Evolutionary conservation across 164 flowering plant species (phyloP).

Genomic region (Kalanchoe fedtschenkoi): DNA sequence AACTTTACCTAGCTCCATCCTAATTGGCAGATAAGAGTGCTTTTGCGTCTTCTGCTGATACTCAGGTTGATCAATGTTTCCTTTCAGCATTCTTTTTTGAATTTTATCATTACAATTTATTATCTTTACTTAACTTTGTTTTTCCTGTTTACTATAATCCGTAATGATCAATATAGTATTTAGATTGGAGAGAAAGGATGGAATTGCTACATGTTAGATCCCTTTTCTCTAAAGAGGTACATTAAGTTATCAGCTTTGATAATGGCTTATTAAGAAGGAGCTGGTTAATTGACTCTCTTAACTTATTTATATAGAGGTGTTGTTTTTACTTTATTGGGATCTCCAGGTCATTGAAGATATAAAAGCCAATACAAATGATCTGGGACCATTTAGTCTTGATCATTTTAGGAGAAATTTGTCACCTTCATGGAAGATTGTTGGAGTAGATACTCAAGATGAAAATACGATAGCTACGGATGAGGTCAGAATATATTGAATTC

Average conservation of each 20-base stretch:
- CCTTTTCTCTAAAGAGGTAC: conserved; percentile 73
- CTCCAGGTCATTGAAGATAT: conserved; percentile 63
- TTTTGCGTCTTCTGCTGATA: conserved; percentile 15
- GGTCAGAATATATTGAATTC: conserved; percentile 23
- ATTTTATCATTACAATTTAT: not conserved
- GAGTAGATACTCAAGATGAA: conserved; percentile 26
- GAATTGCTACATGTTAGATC: conserved; percentile 54
- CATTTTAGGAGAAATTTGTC: conserved; percentile 42
- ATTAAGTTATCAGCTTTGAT: not conserved
- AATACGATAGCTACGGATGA: conserved; percentile 21
- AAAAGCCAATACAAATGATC: conserved; percentile 44
- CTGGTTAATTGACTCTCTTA: not conserved
- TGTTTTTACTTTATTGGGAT: not conserved
- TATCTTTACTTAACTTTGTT: not conserved
- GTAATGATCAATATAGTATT: conserved; percentile 31
- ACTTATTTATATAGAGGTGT: not conserved
- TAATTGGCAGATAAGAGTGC: conserved; percentile 30
- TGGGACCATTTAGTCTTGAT: conserved; percentile 79
- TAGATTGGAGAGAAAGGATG: conserved; percentile 65
- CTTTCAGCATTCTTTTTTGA: not conserved
- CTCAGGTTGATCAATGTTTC: conserved; percentile 28
- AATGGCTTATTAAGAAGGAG: not conserved
- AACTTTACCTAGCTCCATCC: not conserved
- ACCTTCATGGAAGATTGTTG: conserved; percentile 68
- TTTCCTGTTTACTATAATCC: not conserved